Evolutionary conservation across 805 yeast species (phyloP), one percentile per base, ranked within the genome.

Genomic region (Barnettozyma vustinii): DNA sequence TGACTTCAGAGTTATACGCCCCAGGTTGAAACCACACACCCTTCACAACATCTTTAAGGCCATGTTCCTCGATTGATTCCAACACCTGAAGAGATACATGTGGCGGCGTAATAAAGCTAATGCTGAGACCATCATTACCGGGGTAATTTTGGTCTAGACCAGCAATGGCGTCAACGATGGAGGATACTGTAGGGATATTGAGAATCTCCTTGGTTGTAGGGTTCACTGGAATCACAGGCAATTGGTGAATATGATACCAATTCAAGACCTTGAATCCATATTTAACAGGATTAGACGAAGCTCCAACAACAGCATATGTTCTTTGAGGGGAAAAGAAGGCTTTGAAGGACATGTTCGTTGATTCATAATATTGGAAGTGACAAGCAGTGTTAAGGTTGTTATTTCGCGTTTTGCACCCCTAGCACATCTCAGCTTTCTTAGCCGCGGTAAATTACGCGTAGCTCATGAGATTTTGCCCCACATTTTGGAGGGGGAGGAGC

Each of bases 1-100:
- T 68, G 3, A 77, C 78, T 12, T 69, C 72, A 2, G 61, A 59
- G 57, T 84, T 81, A 55, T 77, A 86, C 20, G 89, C 77, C 0
- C 95, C 96, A 0, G 96, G 96, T 60, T 87, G 96, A 55, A 85
- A 81, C 96, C 96, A 88, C 15, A 86, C 67, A 1, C 83, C 80
- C 56, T 75, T 76, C 15, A 84, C 66, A 0, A 66, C 48, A 1
- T 55, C 49, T 2, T 53, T 6, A 9, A 44, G 54, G 9, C 60
- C 59, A 6, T 59, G 46, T 15, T 59, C 45, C 27, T 64, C 57
- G 49, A 77, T 65, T 15, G 71, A 71, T 10, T 70, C 63, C 35
- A 82, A 59, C 0, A 73, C 61, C 7, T 72, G 62, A 16, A 74
- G 67, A 1, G 89, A 78, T 4, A 83, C 75, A 0, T 61, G 59